Conservation (phyloP, 345 rosid genomes). For the Erysimum cheiranthoides region DNA sequence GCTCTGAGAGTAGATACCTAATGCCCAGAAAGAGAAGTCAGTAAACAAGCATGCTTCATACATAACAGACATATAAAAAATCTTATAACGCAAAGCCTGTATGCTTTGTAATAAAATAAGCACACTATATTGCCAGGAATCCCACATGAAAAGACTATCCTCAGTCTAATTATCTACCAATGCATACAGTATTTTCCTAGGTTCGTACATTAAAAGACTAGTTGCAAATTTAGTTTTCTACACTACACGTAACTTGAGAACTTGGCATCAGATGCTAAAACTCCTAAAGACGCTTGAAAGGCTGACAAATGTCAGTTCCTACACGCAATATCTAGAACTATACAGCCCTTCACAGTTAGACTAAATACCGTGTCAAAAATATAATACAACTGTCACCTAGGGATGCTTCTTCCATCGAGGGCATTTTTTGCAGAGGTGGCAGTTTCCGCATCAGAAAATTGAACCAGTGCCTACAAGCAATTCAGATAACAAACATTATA, state of each 20-base stretch:
- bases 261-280: conserved; percentile 1
- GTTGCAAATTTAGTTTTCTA: neutral
- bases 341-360: conserved; percentile 52
- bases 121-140: neutral
- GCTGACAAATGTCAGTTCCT: conserved; percentile 33
- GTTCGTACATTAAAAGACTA: neutral
- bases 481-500: conserved; percentile 24
- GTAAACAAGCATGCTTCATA: conserved; percentile 6
- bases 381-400: conserved; percentile 90
- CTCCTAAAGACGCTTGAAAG: conserved; percentile 19
- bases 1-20: conserved; percentile 91
- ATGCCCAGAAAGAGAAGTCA: conserved; percentile 40
- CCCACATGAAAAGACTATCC: neutral
- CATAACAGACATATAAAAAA: neutral
- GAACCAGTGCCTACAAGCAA: conserved; percentile 88
- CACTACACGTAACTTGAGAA: conserved; percentile 18
- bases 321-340: conserved; percentile 36
- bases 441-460: conserved; percentile 89
- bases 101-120: neutral
- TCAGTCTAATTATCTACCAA: conserved; percentile 6
- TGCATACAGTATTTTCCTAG: conserved; percentile 5
- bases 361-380: conserved; percentile 67
- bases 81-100: conserved; percentile 2
- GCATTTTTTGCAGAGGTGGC: conserved; percentile 88
- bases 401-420: conserved; percentile 96